phyloP scores from a whole-genome alignment of 2,329 filamentous ascomycete genomes.

The Phyllosticta capitalensis region DNA sequence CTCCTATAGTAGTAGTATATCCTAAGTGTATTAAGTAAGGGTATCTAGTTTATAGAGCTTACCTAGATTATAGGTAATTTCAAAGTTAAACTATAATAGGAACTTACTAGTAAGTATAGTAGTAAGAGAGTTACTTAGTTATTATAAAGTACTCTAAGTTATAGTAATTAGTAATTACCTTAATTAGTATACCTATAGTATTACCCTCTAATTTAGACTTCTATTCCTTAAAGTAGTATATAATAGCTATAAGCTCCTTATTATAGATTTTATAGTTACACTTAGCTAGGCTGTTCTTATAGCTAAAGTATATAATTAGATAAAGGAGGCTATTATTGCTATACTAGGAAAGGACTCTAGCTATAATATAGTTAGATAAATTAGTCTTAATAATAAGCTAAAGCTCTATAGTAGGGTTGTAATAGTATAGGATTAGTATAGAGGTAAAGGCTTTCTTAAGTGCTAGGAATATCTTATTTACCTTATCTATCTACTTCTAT shows the following conservation, averaged over 20 bases:
- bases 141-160: background rate
- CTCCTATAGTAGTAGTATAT: too few species aligned
- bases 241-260: background rate
- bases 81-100: too few species aligned
- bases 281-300: background rate
- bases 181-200: background rate
- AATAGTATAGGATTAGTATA: background rate
- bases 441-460: background rate
- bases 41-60: too few species aligned
- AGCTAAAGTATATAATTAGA: background rate
- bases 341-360: too few species aligned
- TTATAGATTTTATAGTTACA: background rate
- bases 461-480: too few species aligned
- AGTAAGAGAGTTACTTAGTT: background rate
- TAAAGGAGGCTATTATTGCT: background rate
- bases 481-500: background rate
- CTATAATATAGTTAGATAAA: too few species aligned
- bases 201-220: too few species aligned
- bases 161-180: background rate
- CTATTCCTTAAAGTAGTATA: background rate
- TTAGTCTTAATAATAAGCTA: too few species aligned
- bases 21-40: too few species aligned
- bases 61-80: too few species aligned
- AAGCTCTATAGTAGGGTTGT: too few species aligned
- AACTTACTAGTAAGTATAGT: too few species aligned